A percentile compares a stretch with the other conserved stretches of the same genome.
Evolutionary conservation across 805 yeast species (phyloP).

Genomic region (Cyberlindnera xishuangbannaensis): DNA sequence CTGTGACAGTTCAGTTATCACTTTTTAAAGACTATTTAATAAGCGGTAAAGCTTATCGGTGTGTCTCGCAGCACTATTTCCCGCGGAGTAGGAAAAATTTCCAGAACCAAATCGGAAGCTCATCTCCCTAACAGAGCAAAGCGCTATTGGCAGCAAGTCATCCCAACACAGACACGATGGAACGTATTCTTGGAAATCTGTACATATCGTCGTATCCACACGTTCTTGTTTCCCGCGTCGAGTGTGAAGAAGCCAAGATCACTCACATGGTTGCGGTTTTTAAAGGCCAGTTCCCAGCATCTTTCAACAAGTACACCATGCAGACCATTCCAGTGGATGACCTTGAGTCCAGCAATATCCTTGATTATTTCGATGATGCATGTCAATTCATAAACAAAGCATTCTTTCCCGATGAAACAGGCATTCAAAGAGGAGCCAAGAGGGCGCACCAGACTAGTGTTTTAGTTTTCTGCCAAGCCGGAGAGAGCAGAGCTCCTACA

Average conservation of each 20-base stretch:
- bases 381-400: conserved; percentile 65
- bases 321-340: conserved; percentile 70
- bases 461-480: conserved; percentile 81
- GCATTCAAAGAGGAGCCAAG: conserved; percentile 21
- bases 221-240: conserved; percentile 45
- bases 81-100: too few species aligned
- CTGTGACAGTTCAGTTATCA: too few species aligned
- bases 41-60: too few species aligned
- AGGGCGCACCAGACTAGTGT: conserved; percentile 38
- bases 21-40: too few species aligned
- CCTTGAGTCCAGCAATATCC: conserved; percentile 56
- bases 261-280: conserved; percentile 70
- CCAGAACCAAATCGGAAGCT: too few species aligned
- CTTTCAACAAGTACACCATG: conserved; percentile 43
- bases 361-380: conserved; percentile 54
- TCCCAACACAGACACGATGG: conserved; percentile 14
- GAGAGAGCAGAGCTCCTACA: conserved; percentile 86
- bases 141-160: too few species aligned
- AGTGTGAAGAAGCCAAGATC: conserved; percentile 48
- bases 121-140: conserved; percentile 1
- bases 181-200: conserved; percentile 73
- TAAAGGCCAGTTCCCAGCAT: conserved; percentile 54
- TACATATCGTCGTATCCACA: conserved; percentile 73
- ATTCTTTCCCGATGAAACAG: conserved; percentile 38
- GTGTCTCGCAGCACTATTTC: too few species aligned